Conservation (phyloP, 139 green algal species). For the Chlorella sorokiniana region DNA sequence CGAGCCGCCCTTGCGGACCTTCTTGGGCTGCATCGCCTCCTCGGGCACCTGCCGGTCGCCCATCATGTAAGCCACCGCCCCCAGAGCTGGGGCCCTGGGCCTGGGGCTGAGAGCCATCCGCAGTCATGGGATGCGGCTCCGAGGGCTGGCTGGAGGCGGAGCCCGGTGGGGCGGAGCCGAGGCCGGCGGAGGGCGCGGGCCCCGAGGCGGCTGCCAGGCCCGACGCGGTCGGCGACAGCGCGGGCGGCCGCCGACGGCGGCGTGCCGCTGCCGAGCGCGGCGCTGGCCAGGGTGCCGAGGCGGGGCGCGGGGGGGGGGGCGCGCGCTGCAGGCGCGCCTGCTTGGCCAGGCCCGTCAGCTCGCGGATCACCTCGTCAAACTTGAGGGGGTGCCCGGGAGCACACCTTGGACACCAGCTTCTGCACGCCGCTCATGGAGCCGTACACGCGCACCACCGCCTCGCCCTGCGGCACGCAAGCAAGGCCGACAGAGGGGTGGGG, state of each 20-base stretch:
- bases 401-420: slow-evolving; percentile 28
- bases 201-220: too few species aligned
- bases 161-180: too few species aligned
- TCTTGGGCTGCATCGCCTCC: background rate
- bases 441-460: slow-evolving; percentile 35
- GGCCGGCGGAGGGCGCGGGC: background rate
- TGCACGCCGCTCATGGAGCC: slow-evolving; percentile 19
- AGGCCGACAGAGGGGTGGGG: background rate
- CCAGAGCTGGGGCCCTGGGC: background rate
- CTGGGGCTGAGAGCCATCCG: background rate
- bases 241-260: background rate
- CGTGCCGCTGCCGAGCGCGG: background rate
- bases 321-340: slow-evolving; percentile 12
- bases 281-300: background rate
- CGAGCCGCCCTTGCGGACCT: background rate
- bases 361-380: slow-evolving; percentile 9
- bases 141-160: background rate
- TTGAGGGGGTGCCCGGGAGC: slow-evolving; percentile 15
- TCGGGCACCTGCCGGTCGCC: background rate
- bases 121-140: background rate
- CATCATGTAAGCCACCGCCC: background rate
- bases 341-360: slow-evolving; percentile 16
- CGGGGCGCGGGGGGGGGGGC: background rate
- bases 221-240: background rate
- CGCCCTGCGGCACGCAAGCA: slow-evolving; percentile 12